phyloP scores from a whole-genome alignment of 176 grass and related monocot genomes.

The Themeda triandra region DNA sequence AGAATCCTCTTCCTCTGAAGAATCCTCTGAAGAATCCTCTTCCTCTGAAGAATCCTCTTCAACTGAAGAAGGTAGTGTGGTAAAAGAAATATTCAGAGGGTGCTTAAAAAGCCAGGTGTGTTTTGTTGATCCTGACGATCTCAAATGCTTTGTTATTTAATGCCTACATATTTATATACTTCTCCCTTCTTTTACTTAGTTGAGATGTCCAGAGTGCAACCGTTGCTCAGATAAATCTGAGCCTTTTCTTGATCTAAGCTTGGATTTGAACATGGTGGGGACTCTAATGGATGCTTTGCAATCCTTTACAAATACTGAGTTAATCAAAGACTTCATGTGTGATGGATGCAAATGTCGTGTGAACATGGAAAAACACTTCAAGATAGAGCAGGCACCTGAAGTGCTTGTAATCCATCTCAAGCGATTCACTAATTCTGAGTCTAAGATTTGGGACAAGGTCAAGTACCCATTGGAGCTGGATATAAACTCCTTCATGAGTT shows the following conservation, averaged over 20 bases:
- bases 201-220: slow-evolving; percentile 47
- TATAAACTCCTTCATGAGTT: slow-evolving; percentile 44
- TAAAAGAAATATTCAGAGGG: slow-evolving; percentile 46
- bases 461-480: slow-evolving; percentile 37
- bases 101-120: slow-evolving; percentile 54
- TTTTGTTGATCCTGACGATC: background rate
- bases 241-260: slow-evolving; percentile 57
- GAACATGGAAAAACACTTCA: slow-evolving; percentile 55
- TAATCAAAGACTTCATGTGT: slow-evolving; percentile 48
- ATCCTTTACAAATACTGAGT: slow-evolving; percentile 58
- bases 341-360: slow-evolving; percentile 52
- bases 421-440: slow-evolving; percentile 33
- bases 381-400: slow-evolving; percentile 46
- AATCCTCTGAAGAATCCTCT: too few species aligned
- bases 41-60: slow-evolving; percentile 17
- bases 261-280: slow-evolving; percentile 42
- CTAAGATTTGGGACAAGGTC: slow-evolving; percentile 39
- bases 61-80: slow-evolving; percentile 24
- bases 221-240: slow-evolving; percentile 44
- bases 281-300: slow-evolving; percentile 33
- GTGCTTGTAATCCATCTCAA: slow-evolving; percentile 62
- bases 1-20: slow-evolving; percentile 9
- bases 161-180: background rate
- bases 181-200: slow-evolving; percentile 29
- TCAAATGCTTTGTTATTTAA: background rate